Percentiles rank a stretch among this genome's conserved stretches.
phyloP scores from a whole-genome alignment of 2,329 filamentous ascomycete genomes.

The Beauveria sp. region DNA sequence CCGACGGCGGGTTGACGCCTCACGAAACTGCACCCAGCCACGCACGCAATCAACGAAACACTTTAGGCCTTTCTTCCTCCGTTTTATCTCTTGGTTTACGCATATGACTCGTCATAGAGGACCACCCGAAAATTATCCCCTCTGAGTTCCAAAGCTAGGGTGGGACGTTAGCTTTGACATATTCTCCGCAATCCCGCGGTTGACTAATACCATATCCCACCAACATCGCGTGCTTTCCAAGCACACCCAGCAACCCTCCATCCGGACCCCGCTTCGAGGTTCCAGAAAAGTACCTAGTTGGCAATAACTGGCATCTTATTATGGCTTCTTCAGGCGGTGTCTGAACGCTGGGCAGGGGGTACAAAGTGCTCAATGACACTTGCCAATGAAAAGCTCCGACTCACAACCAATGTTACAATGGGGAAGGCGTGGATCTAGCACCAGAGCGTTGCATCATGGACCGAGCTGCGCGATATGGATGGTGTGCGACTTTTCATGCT shows the following conservation, averaged over 20 bases:
- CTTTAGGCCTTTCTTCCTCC: no score
- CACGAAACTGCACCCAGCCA: no score
- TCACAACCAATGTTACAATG: not conserved
- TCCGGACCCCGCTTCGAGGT: not conserved
- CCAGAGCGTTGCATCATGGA: not conserved
- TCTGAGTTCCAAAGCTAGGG: not conserved
- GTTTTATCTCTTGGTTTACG: no score
- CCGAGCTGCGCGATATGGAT: not conserved
- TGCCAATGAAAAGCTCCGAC: not conserved
- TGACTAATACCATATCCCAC: constrained; percentile 6
- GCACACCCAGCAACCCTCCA: not conserved
- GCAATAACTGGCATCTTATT: not conserved
- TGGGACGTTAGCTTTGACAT: not conserved
- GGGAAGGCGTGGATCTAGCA: not conserved
- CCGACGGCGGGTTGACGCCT: not conserved
- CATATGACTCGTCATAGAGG: no score
- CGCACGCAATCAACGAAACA: no score
- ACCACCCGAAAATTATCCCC: no score
- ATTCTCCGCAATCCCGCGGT: not conserved
- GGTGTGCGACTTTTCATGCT: not conserved
- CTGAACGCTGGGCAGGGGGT: not conserved
- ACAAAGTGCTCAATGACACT: no score
- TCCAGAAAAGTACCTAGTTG: not conserved
- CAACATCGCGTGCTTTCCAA: not conserved
- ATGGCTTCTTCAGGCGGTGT: not conserved